Conservation (phyloP, 2,329 filamentous ascomycete genomes). For the Claviceps capensis region DNA sequence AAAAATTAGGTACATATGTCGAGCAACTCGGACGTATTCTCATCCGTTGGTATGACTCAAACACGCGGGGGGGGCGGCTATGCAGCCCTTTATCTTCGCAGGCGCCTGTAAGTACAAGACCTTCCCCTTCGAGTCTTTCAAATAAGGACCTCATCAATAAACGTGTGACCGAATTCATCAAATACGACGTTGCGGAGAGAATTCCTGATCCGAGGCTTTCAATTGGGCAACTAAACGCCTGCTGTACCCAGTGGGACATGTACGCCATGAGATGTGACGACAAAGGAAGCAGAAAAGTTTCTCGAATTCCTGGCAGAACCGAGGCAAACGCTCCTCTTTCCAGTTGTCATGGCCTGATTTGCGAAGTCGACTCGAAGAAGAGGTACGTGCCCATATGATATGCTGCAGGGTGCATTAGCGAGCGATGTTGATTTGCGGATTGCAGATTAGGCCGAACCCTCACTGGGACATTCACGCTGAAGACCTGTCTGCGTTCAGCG, state of each 20-base stretch:
- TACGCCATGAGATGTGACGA: slow-evolving; percentile 1
- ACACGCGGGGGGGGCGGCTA: background rate
- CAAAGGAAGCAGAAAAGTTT: background rate
- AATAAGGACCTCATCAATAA: background rate
- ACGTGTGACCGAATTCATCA: background rate
- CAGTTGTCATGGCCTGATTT: background rate
- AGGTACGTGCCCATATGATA: background rate
- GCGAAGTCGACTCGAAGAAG: background rate
- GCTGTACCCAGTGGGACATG: background rate
- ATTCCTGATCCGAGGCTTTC: background rate
- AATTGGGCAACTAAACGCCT: background rate
- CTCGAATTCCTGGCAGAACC: background rate
- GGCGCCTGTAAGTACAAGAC: background rate
- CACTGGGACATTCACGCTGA: background rate
- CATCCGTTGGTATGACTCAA: too few species aligned
- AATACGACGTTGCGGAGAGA: background rate
- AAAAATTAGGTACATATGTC: too few species aligned
- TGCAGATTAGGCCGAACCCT: background rate
- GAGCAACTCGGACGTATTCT: too few species aligned
- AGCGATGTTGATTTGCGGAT: background rate
- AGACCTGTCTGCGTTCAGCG: background rate
- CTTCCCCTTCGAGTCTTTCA: background rate
- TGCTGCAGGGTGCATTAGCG: background rate
- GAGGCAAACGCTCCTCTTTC: background rate
- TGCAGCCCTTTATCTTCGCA: background rate